phyloP scores from a whole-genome alignment of 2,329 filamentous ascomycete genomes.

The Colletotrichum eremochloae region DNA sequence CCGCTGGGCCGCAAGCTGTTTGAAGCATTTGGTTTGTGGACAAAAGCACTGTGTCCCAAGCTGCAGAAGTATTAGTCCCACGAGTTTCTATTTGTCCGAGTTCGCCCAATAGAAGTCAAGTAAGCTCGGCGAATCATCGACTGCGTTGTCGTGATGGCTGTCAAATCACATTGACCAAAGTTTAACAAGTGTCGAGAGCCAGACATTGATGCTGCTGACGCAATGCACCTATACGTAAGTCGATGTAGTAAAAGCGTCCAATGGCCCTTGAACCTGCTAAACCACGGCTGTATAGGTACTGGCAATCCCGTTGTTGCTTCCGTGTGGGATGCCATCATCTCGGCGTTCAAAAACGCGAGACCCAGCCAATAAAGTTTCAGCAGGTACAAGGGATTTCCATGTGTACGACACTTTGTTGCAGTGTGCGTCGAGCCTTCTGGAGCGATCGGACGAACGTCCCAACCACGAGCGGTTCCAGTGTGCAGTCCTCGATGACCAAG shows the following conservation, averaged over 20 bases:
- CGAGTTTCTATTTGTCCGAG: not conserved
- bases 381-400: not conserved
- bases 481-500: no score
- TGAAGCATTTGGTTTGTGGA: not conserved
- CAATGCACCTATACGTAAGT: not conserved
- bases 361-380: not conserved
- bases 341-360: not conserved
- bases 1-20: not conserved
- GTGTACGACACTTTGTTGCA: not conserved
- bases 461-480: conserved; percentile 12
- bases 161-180: not conserved
- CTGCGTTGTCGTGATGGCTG: not conserved
- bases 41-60: not conserved
- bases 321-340: not conserved
- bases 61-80: not conserved
- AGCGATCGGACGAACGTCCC: not conserved
- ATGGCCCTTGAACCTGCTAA: not conserved
- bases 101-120: not conserved
- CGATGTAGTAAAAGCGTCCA: not conserved
- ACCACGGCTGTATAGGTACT: not conserved
- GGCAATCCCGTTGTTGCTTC: not conserved
- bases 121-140: not conserved
- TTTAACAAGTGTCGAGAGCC: not conserved
- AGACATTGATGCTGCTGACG: not conserved
- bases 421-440: not conserved